phyloP scores from a whole-genome alignment of 192 early-diverging fungal species.

The Geosiphon pyriformis region DNA sequence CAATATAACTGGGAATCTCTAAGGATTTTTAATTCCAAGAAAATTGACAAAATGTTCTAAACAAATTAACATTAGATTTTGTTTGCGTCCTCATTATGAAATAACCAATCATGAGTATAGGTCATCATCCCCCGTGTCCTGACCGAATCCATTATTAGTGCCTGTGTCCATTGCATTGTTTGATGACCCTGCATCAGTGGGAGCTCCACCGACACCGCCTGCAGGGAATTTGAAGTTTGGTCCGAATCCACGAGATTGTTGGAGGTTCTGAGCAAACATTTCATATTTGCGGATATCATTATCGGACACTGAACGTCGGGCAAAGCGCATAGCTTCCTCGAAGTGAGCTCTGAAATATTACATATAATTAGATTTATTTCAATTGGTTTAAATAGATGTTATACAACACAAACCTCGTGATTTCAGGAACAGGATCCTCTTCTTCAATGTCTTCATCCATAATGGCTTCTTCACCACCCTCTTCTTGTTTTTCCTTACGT shows the following conservation, averaged over 20 bases:
- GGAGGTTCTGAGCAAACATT: slow-evolving; percentile 98
- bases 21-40: too few relatives aligned
- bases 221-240: slow-evolving; percentile 92
- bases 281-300: slow-evolving; percentile 98
- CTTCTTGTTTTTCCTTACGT: slow-evolving; percentile 58
- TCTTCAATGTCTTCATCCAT: slow-evolving; percentile 71
- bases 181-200: slow-evolving; percentile 19
- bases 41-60: too few relatives aligned
- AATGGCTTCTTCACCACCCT: slow-evolving; percentile 73
- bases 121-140: slow-evolving; percentile 63
- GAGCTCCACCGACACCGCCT: slow-evolving; percentile 44
- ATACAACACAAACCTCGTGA: slow-evolving; percentile 52
- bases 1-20: too few relatives aligned
- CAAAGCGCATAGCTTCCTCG: slow-evolving; percentile 98
- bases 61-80: too few relatives aligned
- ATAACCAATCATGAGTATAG: background rate
- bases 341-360: slow-evolving; percentile 90
- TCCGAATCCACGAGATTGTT: slow-evolving; percentile 91
- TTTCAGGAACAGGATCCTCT: slow-evolving; percentile 79
- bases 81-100: too few relatives aligned
- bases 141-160: slow-evolving; percentile 51
- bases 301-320: slow-evolving; percentile 91
- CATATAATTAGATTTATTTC: too few relatives aligned
- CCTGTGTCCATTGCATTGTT: slow-evolving; percentile 29
- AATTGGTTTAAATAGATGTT: background rate